Base-by-base conservation (phyloP, 257 asterid species). In the Coffea eugenioides region DNA sequence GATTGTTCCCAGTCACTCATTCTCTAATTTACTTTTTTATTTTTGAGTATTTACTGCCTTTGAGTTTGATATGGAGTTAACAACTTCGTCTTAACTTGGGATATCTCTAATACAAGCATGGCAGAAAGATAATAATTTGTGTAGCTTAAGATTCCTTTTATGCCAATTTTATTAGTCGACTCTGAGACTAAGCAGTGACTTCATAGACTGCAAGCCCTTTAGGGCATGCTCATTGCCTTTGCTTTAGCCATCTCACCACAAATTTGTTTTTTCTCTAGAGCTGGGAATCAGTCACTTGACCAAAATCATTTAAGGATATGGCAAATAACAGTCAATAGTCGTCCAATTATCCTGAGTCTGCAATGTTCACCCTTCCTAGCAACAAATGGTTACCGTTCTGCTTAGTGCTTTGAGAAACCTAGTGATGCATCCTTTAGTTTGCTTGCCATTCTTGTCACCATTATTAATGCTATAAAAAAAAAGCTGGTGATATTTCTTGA, bases 211-310 rank as follows among this genome's bases (percentile, higher is more conserved):
- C 54, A 64, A 57, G 48, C 56, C 23, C 11, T 25, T 5, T 64
- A 21, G 23, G 34, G n/a, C 51, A 65, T 73, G 71, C n/a, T 2
- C 67, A 2, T 41, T 80, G 74, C 68, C 78, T 80, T 64, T 48
- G 57, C 73, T 45, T 79, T 48, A 73, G 49, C 71, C 34, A 34
- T 25, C 41, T 48, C 67, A 48, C 0, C 6, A 11, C 72, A 20
- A 61, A 66, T 13, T 71, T 71, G 71, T 43, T 5, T 59, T 52
- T 45, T 71, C 34, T 18, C 16, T 45, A 64, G 36, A 64, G 57
- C 11, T 76, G 21, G 41, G 57, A 25, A 23, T 61, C 64, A 62
- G 23, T 52, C 77, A 72, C 20, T 79, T 75, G 20, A 27, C 62
- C 48, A 8, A 31, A 62, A 27, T 12, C 62, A 27, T 25, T 20